phyloP scores from a whole-genome alignment of 306 rosid genomes.

The Biancaea sappan region DNA sequence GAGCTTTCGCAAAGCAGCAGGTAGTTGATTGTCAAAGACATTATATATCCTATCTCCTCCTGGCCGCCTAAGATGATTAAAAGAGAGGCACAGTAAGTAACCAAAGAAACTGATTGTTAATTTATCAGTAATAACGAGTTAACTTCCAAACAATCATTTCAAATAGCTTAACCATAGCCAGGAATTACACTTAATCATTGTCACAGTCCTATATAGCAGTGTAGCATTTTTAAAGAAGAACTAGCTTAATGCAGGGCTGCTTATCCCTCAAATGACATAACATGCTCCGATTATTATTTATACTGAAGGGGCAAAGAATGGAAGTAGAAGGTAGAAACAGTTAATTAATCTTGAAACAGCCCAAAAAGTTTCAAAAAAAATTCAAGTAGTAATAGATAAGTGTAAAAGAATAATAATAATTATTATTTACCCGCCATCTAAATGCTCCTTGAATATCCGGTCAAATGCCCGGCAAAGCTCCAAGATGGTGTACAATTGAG shows the following conservation, averaged over 20 bases:
- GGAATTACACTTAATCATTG: conserved; percentile 1
- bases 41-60: conserved; percentile 98
- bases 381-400: background rate
- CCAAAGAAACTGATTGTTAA: conserved; percentile 7
- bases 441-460: conserved; percentile 93
- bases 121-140: background rate
- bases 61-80: conserved; percentile 62
- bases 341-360: conserved; percentile 1
- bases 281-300: background rate
- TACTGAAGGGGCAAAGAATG: too few relatives aligned
- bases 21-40: conserved; percentile 97
- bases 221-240: conserved; percentile 6
- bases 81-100: conserved; percentile 5
- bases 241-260: background rate
- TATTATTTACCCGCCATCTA: conserved; percentile 89
- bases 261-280: background rate
- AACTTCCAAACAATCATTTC: conserved; percentile 23
- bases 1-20: conserved; percentile 96
- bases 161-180: conserved; percentile 27
- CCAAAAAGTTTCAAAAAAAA: conserved; percentile 24
- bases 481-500: conserved; percentile 87
- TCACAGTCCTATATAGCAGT: background rate
- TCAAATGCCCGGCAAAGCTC: conserved; percentile 98
- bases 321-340: background rate
- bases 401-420: conserved; percentile 11